Evolutionary conservation across 306 rosid species (phyloP).

Genomic region (Medicago ruthenica): DNA sequence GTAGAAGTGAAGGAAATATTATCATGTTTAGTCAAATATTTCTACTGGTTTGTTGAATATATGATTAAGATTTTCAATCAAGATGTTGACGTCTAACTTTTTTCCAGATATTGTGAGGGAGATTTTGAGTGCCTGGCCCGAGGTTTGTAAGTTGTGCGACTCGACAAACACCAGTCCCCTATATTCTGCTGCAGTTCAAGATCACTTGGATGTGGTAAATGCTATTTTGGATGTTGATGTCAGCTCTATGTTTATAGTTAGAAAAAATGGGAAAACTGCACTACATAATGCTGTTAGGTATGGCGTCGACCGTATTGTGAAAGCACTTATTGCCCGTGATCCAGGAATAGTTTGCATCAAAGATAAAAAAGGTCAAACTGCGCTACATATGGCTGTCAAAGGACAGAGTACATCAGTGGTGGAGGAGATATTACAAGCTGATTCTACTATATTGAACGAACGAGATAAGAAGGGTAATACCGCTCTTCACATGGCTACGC

Average conservation of each 20-base stretch:
- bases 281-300: constrained; percentile 86
- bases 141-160: constrained; percentile 73
- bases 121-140: constrained; percentile 73
- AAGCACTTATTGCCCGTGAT: constrained; percentile 68
- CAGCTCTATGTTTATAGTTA: constrained; percentile 63
- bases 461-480: constrained; percentile 94
- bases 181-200: constrained; percentile 82
- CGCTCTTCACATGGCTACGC: constrained; percentile 88
- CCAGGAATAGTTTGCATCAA: constrained; percentile 73
- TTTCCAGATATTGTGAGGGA: constrained; percentile 80
- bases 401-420: constrained; percentile 72
- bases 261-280: constrained; percentile 94
- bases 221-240: constrained; percentile 84
- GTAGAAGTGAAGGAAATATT: constrained; percentile 1
- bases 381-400: constrained; percentile 96
- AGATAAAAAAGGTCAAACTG: constrained; percentile 95
- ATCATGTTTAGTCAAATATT: constrained; percentile 8
- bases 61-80: constrained; percentile 1
- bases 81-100: constrained; percentile 25
- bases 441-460: constrained; percentile 69
- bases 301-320: constrained; percentile 64
- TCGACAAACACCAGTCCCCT: constrained; percentile 87
- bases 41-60: not conserved
- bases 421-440: constrained; percentile 74
- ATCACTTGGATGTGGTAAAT: constrained; percentile 80